Base-by-base conservation (phyloP, 2,329 filamentous ascomycete species). In the Paracorniculantispora psalliotae region DNA sequence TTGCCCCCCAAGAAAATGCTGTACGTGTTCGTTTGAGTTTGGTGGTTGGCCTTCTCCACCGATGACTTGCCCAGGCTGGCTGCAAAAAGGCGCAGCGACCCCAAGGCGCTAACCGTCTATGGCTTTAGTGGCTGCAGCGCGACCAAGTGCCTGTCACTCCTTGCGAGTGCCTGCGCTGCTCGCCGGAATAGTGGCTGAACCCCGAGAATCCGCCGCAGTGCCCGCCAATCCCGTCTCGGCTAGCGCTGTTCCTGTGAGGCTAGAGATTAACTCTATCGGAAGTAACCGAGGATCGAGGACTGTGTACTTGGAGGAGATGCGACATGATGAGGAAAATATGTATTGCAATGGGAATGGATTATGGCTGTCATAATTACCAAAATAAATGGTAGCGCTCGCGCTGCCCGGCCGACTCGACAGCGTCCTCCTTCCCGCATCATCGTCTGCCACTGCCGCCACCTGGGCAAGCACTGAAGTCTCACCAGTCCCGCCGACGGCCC, bases 1-100 rank as follows among this genome's bases (percentile, higher is more conserved):
- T 43, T 57, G 46, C 39, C 43, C n/a, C 30, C 50, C 43, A 43
- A 43, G 39, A 61, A 61, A 67, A 65, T 65, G 60, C 62, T 67
- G 61, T 64, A 68, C 66, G 66, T 68, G 66, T 68, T 66, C 66
- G 64, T 61, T 65, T 62, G 58, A 55, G 56, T 7, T 28, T 59
- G 56, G 47, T 26, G 39, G 30, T 52, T 21, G 35, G 39, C 21
- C 28, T n/a, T 35, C 46, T 35, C 55, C 47, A 57, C 55, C 21
- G 15, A 2, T 13, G 33, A n/a, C 21, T 48, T 21, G 21, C 41
- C 43, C 37, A 5, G 39, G 15, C 46, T 30, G 25, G 46, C 46
- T 8, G 15, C 10, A 25, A 25, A 46, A 46, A 25, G 39, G 52
- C 26, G 52, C 39, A 25, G 28, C 4, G 9, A 19, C 23, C 37